Conservation (phyloP, 2,329 filamentous ascomycete genomes). For the Calonectria multiphialidica region DNA sequence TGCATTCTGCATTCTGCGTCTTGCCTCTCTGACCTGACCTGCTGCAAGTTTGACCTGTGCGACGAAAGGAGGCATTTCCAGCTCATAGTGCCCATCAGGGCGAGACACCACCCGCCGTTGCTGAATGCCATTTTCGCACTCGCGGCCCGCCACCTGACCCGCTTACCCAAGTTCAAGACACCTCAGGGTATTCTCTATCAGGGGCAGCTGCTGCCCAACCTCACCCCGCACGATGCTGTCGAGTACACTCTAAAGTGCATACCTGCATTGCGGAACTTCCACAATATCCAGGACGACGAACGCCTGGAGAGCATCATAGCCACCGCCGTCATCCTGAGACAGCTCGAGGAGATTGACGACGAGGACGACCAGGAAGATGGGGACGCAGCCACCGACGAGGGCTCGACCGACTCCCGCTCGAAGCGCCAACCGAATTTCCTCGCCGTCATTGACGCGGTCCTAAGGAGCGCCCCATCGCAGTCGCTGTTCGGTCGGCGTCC, state of each 20-base stretch:
- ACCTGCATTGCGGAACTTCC: conserved; percentile 52
- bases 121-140: conserved; percentile 57
- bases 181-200: conserved; percentile 51
- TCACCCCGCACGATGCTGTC: conserved; percentile 53
- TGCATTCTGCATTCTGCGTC: not conserved
- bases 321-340: conserved; percentile 54
- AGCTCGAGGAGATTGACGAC: conserved; percentile 56
- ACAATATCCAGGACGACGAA: conserved; percentile 52
- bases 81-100: conserved; percentile 50
- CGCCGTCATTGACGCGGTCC: conserved; percentile 54
- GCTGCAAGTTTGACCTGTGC: conserved; percentile 52
- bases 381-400: not conserved
- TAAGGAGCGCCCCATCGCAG: conserved; percentile 52
- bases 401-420: conserved; percentile 10
- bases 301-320: conserved; percentile 55
- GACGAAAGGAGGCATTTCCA: conserved; percentile 56
- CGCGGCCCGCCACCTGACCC: conserved; percentile 53
- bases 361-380: conserved; percentile 45
- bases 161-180: conserved; percentile 53
- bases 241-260: conserved; percentile 56
- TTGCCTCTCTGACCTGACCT: not conserved
- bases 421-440: conserved; percentile 52
- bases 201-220: conserved; percentile 50
- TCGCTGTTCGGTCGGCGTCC: conserved; percentile 51
- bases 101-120: conserved; percentile 51